These are phyloP conservation scores for Fusarium irregulare DNA, from an alignment of 2,329 filamentous ascomycete genomes.

Conservation along the genomic window DNA sequence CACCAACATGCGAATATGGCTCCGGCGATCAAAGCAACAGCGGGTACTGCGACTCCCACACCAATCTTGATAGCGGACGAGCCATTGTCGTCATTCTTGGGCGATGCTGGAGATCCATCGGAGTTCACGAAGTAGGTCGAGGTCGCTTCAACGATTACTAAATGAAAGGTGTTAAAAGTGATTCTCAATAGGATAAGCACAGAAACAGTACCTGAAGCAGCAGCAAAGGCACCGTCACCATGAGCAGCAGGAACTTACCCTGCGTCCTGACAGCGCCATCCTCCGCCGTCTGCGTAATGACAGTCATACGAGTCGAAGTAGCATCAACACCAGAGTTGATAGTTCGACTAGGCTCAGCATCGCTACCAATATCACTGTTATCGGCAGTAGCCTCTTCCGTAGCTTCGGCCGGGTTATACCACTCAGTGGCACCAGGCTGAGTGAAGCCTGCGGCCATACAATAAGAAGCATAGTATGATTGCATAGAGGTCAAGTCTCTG, in stretches of 20 bases:
- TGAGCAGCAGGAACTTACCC: conserved; percentile 48
- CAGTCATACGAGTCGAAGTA: conserved; percentile 42
- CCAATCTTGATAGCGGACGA: conserved; percentile 37
- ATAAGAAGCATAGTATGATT: conserved; percentile 44
- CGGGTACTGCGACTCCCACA: conserved; percentile 34
- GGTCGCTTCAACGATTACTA: conserved; percentile 44
- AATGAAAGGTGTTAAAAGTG: conserved; percentile 4
- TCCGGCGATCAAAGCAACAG: conserved; percentile 17
- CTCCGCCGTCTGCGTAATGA: conserved; percentile 44
- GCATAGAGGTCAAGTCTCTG: conserved; percentile 42
- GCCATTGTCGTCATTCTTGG: conserved; percentile 8
- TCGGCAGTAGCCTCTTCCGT: conserved; percentile 24
- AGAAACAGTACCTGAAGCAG: conserved; percentile 46
- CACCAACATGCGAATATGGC: conserved; percentile 31
- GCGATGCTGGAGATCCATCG: conserved; percentile 35
- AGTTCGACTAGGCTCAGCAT: conserved; percentile 38
- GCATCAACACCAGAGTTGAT: conserved; percentile 26
- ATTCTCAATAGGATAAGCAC: background rate
- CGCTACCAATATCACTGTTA: background rate
- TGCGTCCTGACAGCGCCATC: conserved; percentile 39
- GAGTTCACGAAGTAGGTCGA: conserved; percentile 40
- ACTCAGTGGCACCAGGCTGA: conserved; percentile 40
- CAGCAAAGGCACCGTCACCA: conserved; percentile 42
- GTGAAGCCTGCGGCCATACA: conserved; percentile 45
- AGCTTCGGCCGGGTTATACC: conserved; percentile 42